Evolutionary conservation across 805 yeast genomes (phyloP).

Genomic region (Zygotorulaspora danielsina): DNA sequence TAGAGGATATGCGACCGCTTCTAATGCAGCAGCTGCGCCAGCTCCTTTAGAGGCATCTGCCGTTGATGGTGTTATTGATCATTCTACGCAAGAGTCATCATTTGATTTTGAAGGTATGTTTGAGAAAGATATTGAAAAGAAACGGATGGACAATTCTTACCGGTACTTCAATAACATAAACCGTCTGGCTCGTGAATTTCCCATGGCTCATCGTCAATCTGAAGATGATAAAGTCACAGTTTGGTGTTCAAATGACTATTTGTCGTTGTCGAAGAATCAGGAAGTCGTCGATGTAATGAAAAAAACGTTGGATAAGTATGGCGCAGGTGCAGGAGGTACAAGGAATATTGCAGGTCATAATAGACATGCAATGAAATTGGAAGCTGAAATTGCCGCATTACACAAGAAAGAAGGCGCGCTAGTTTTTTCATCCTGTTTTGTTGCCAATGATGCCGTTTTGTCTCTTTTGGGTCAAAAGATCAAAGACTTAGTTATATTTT

Average conservation of each 20-base stretch:
- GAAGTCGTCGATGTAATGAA: slow-evolving; percentile 74
- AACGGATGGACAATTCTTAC: slow-evolving; percentile 85
- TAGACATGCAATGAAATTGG: slow-evolving; percentile 79
- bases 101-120: slow-evolving; percentile 74
- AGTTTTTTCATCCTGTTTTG: slow-evolving; percentile 92
- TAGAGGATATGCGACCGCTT: slow-evolving; percentile 29
- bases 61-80: slow-evolving; percentile 30
- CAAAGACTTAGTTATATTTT: slow-evolving; percentile 83
- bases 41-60: slow-evolving; percentile 31
- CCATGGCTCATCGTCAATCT: slow-evolving; percentile 76
- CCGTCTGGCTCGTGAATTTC: slow-evolving; percentile 90
- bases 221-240: slow-evolving; percentile 88
- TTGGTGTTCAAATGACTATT: slow-evolving; percentile 98
- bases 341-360: slow-evolving; percentile 99
- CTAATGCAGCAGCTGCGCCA: slow-evolving; percentile 37
- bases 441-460: slow-evolving; percentile 93
- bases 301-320: slow-evolving; percentile 76
- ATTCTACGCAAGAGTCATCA: slow-evolving; percentile 45
- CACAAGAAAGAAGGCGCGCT: slow-evolving; percentile 94
- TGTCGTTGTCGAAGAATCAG: slow-evolving; percentile 87
- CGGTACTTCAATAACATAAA: slow-evolving; percentile 96
- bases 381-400: slow-evolving; percentile 79
- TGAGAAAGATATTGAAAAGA: slow-evolving; percentile 60
- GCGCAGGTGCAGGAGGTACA: slow-evolving; percentile 99
- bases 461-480: slow-evolving; percentile 87